These are phyloP conservation scores for Diaporthe sp. DNA, from an alignment of 2,329 filamentous ascomycete genomes.

Conservation along the genomic window DNA sequence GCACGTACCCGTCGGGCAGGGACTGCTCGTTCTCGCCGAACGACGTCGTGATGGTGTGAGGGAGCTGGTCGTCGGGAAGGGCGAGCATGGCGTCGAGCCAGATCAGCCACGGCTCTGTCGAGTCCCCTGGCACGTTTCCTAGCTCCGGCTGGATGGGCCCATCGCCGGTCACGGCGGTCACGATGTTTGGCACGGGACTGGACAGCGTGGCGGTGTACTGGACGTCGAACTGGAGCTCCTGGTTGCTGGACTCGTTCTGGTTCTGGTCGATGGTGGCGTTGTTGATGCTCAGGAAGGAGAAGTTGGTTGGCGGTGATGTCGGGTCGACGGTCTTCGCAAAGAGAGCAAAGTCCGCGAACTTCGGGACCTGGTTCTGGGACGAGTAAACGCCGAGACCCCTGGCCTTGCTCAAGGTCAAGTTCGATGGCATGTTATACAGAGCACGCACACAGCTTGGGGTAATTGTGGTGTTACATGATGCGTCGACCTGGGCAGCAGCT, in stretches of 20 bases:
- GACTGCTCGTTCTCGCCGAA: constrained; percentile 78
- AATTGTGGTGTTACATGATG: constrained; percentile 50
- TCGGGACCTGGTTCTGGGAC: constrained; percentile 61
- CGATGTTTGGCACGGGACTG: constrained; percentile 57
- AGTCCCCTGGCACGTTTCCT: constrained; percentile 53
- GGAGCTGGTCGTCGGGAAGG: constrained; percentile 67
- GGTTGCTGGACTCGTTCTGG: constrained; percentile 52
- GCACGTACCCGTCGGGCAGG: constrained; percentile 70
- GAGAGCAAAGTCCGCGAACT: constrained; percentile 38
- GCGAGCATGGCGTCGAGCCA: constrained; percentile 66
- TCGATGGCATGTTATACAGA: constrained; percentile 54
- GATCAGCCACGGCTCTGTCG: constrained; percentile 72
- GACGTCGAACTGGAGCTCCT: constrained; percentile 74
- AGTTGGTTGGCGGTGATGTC: constrained; percentile 53
- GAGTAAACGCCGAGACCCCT: constrained; percentile 57
- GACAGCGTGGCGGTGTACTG: constrained; percentile 71
- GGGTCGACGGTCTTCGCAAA: constrained; percentile 34
- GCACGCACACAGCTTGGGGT: constrained; percentile 60
- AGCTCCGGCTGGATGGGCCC: constrained; percentile 49
- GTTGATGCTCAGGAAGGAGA: constrained; percentile 66
- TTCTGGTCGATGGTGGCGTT: constrained; percentile 41
- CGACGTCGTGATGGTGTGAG: constrained; percentile 75
- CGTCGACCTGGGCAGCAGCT: constrained; percentile 38
- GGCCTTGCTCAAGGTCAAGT: constrained; percentile 13
- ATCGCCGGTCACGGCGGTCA: constrained; percentile 36